Conservation (phyloP, 2,329 filamentous ascomycete species). For the Nannizziopsis barbatae region DNA sequence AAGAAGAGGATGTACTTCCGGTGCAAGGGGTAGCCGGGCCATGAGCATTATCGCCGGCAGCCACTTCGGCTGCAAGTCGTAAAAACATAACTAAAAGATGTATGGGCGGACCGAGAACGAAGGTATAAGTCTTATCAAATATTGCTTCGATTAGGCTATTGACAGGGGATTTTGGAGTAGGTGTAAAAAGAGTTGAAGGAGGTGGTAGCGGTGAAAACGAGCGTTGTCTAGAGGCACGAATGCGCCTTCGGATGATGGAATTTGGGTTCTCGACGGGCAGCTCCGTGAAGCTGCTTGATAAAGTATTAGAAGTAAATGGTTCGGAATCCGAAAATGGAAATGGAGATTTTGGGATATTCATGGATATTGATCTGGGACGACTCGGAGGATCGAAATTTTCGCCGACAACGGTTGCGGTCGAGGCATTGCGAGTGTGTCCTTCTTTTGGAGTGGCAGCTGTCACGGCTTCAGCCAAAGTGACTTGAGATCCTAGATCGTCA, state of each 20-base stretch:
- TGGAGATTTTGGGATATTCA: too few relatives aligned
- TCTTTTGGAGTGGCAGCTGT: slow-evolving; percentile 6
- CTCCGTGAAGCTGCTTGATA: background rate
- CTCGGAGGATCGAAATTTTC: background rate
- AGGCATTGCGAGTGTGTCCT: slow-evolving; percentile 23
- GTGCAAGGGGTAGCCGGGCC: slow-evolving; percentile 17
- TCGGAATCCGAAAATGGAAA: background rate
- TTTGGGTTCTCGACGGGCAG: slow-evolving; percentile 22
- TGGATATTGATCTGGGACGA: too few relatives aligned
- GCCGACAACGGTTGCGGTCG: slow-evolving; percentile 20
- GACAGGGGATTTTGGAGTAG: slow-evolving; percentile 34
- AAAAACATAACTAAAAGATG: slow-evolving; percentile 70
- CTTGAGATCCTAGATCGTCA: slow-evolving; percentile 17
- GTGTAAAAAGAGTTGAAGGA: slow-evolving; percentile 51
- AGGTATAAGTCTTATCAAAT: slow-evolving; percentile 63
- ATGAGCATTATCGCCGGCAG: slow-evolving; percentile 34
- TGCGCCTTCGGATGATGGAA: slow-evolving; percentile 40
- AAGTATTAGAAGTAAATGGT: background rate
- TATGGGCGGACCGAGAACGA: slow-evolving; percentile 69
- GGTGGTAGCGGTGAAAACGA: slow-evolving; percentile 58
- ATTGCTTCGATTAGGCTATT: slow-evolving; percentile 52
- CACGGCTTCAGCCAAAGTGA: slow-evolving; percentile 11
- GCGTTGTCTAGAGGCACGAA: slow-evolving; percentile 45
- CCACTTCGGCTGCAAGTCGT: slow-evolving; percentile 65
- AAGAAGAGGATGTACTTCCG: slow-evolving; percentile 16